These are phyloP conservation scores for Pisolithus marmoratus DNA, from an alignment of 768 basidiomycete genomes.

Conservation along the genomic window DNA sequence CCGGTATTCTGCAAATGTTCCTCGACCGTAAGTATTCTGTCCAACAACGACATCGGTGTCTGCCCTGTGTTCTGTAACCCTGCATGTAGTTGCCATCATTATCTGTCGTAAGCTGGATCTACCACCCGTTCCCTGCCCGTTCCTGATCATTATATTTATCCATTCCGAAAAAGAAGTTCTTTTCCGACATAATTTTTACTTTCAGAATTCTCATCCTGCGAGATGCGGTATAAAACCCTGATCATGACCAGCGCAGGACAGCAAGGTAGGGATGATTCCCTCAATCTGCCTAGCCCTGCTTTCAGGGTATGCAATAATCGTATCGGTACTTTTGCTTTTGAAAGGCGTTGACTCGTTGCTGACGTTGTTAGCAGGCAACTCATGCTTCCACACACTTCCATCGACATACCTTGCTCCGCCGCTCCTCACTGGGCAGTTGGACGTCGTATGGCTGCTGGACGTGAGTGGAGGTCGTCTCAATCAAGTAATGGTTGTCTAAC, in stretches of 20 bases:
- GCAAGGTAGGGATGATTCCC: slow-evolving; percentile 6
- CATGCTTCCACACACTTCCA: background rate
- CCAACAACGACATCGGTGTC: too few species aligned
- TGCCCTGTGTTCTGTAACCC: too few species aligned
- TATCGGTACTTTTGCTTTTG: slow-evolving; percentile 3
- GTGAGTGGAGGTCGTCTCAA: slow-evolving; percentile 30
- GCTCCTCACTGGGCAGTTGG: slow-evolving; percentile 49
- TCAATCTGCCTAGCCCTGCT: slow-evolving; percentile 1
- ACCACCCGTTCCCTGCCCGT: too few species aligned
- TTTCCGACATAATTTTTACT: slow-evolving; percentile 10
- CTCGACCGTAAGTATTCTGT: too few species aligned
- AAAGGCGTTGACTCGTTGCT: background rate
- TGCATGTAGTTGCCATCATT: too few species aligned
- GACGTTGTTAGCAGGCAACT: background rate
- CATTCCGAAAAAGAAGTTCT: background rate
- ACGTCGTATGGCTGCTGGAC: slow-evolving; percentile 55
- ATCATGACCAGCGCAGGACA: background rate
- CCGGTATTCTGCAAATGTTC: too few species aligned
- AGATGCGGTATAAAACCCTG: slow-evolving; percentile 9
- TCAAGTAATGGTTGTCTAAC: slow-evolving; percentile 8
- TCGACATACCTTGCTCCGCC: slow-evolving; percentile 7
- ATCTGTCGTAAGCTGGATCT: too few species aligned
- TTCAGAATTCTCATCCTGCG: background rate
- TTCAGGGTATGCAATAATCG: background rate
- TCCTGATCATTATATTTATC: too few species aligned